Base-by-base conservation (phyloP, 768 basidiomycete species). In the Russula compacta region DNA sequence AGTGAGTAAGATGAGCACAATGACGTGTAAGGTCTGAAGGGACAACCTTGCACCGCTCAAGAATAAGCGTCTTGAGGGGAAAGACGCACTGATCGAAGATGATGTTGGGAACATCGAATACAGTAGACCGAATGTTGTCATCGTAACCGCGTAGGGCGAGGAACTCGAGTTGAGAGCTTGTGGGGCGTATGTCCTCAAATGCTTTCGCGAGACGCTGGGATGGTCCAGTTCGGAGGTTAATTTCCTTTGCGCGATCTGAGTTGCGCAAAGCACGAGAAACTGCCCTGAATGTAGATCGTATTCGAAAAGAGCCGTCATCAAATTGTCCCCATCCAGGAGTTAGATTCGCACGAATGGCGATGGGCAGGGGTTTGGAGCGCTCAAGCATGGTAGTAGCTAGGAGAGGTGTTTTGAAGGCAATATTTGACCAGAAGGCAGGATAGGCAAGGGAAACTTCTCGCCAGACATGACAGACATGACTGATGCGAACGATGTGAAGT, bases 341-440 rank as follows among this genome's bases (percentile, higher is more conserved):
- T 17, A 61, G 38, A 57, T 64, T 59, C 11, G 59, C 63, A 14
- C 62, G 65, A 52, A 66, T 58, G 17, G 52, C 36, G 49, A 66
- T 60, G 32, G 54, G 49, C 6, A 50, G 43, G 8, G 52, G 58
- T 53, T 64, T 60, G 48, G 65, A 66, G 21, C 65, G 65, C 6
- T 64, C 63, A n/a, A 66, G 56, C 65, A 66, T 66, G 5, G 63
- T 57, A n/a, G 58, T 60, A 32, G 65, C 56, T n/a, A 66, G 48
- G 38, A 39, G 55, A n/a, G 63, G 59, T 8, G 63, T 56, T 39
- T 56, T 56, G 32, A 64, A 66, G 36, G 65, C 58, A 12, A 66
- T 61, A 35, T 64, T 64, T 19, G 63, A 52, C 65, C 65, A 66
- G 42, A 66, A 64, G 1, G 52, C 38, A 12, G 65, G 65, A 33